These are phyloP conservation scores for Aureoboletus auriporus DNA, from an alignment of 768 basidiomycete genomes.

Conservation along the genomic window DNA sequence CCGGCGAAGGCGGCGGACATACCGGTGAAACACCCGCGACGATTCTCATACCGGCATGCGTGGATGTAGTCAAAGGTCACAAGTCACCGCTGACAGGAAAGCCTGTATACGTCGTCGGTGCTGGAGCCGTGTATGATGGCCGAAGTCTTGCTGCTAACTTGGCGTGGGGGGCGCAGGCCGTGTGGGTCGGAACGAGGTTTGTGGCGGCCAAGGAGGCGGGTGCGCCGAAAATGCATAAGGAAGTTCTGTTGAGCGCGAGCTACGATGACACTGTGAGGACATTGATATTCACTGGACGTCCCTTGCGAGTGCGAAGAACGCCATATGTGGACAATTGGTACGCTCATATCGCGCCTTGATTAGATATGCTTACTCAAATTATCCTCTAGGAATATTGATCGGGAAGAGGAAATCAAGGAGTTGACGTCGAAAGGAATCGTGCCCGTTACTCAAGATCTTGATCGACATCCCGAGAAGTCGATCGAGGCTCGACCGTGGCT, in stretches of 20 bases:
- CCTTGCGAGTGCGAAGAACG: slow-evolving; percentile 79
- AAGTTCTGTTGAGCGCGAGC: slow-evolving; percentile 62
- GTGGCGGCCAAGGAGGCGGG: slow-evolving; percentile 78
- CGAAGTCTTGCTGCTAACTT: slow-evolving; percentile 84
- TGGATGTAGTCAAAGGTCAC: slow-evolving; percentile 75
- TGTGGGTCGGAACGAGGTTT: slow-evolving; percentile 89
- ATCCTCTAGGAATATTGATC: slow-evolving; percentile 62
- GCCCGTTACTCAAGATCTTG: slow-evolving; percentile 66
- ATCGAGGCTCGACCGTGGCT: slow-evolving; percentile 66
- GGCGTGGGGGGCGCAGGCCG: slow-evolving; percentile 84
- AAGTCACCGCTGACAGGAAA: slow-evolving; percentile 77
- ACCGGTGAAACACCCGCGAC: slow-evolving; percentile 83
- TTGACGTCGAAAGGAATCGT: slow-evolving; percentile 82
- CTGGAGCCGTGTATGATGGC: slow-evolving; percentile 89
- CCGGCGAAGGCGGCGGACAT: slow-evolving; percentile 87
- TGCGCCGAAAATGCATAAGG: slow-evolving; percentile 84
- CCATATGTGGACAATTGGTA: slow-evolving; percentile 85
- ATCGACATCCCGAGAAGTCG: slow-evolving; percentile 79
- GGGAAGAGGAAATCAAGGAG: slow-evolving; percentile 76
- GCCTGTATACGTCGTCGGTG: slow-evolving; percentile 85
- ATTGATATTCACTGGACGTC: slow-evolving; percentile 87
- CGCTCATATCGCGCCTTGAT: slow-evolving; percentile 13
- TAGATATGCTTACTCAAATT: neutral
- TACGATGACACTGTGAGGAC: slow-evolving; percentile 81
- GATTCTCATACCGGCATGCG: slow-evolving; percentile 87